Evolutionary conservation across 352 stramenopile species (phyloP).

Genomic region (Phytophthora pseudosyringae): DNA sequence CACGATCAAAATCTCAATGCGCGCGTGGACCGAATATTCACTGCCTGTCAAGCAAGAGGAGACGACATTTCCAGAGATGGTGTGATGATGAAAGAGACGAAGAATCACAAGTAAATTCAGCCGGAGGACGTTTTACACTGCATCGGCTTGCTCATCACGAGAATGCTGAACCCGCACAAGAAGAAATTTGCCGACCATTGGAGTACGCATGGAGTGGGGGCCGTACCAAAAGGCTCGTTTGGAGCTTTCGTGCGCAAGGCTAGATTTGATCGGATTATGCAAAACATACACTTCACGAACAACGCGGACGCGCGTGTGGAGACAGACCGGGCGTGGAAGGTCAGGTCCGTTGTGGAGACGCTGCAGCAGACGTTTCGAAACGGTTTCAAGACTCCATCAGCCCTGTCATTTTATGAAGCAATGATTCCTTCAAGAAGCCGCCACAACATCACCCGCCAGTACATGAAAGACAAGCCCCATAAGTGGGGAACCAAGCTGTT

Average conservation of each 20-base stretch:
- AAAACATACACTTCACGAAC: slow-evolving; percentile 22
- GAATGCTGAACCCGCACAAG: slow-evolving; percentile 17
- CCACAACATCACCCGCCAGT: slow-evolving; percentile 15
- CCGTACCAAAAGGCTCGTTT: slow-evolving; percentile 17
- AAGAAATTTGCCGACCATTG: slow-evolving; percentile 10
- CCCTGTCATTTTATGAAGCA: slow-evolving; percentile 21
- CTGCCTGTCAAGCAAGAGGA: neutral
- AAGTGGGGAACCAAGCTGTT: slow-evolving; percentile 26
- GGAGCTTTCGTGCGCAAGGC: slow-evolving; percentile 12
- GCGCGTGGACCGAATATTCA: slow-evolving; percentile 10
- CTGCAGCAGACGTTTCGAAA: slow-evolving; percentile 7
- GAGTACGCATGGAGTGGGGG: neutral
- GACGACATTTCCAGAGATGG: neutral
- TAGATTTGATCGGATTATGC: slow-evolving; percentile 14
- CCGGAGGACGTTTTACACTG: slow-evolving; percentile 19
- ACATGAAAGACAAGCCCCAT: slow-evolving; percentile 22
- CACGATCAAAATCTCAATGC: slow-evolving; percentile 15
- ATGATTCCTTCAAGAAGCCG: slow-evolving; percentile 14
- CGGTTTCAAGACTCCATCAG: slow-evolving; percentile 7
- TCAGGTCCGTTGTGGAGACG: no score
- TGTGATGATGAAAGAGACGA: slow-evolving; percentile 10
- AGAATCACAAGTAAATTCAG: no score
- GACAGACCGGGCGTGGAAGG: slow-evolving; percentile 19
- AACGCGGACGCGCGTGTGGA: no score
- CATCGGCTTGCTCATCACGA: slow-evolving; percentile 14